Base-by-base conservation (phyloP, 2,329 filamentous ascomycete species). In the Trichophyton simii region DNA sequence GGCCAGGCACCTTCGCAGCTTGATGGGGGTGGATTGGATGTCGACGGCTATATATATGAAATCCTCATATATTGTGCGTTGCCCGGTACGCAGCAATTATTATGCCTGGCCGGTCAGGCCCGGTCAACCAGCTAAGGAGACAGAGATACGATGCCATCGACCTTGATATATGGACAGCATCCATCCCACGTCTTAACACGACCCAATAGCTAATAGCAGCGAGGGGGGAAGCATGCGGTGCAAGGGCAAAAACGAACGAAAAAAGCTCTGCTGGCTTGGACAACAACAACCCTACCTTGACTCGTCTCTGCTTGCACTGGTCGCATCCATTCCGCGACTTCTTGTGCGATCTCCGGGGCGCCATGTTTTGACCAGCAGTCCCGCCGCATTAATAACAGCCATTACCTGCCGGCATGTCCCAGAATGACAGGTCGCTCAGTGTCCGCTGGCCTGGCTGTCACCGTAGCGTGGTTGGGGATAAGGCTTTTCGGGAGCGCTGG, bases 251-350 rank as follows among this genome's bases (percentile, higher is more conserved):
- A 55, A 36, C 13, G 52, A 55, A 55, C 52, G 52, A 55, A 55
- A 36, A 55, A 36, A 31, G 52, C 52, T 34, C 52, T 55, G 57
- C 57, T 58, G 57, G 57, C 34, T 25, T 15, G 52, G 28, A 36
- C 31, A 44, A 7, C 52, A 55, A 55, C 52, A 55, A 55, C 52
- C 44, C 28, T 63, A 75, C 74, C 70, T 76, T 77, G 59, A 77
- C 74, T 31, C 74, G 70, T 60, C 74, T 66, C 59, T 69, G 69
- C 65, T 76, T 76, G 65, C 75, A 77, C 62, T 73, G 72, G 36
- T 70, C 70, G 59, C 75, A 77, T 34, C 75, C 75, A 66, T 73
- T 71, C 50, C 75, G 73, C 15, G 75, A 76, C 66, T 77, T 77
- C 22, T 70, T 75, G 67, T 77, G 75, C 28, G 73, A 67, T 63